Conservation (phyloP, 208 protist species). For the Trypanosoma scelopori region DNA sequence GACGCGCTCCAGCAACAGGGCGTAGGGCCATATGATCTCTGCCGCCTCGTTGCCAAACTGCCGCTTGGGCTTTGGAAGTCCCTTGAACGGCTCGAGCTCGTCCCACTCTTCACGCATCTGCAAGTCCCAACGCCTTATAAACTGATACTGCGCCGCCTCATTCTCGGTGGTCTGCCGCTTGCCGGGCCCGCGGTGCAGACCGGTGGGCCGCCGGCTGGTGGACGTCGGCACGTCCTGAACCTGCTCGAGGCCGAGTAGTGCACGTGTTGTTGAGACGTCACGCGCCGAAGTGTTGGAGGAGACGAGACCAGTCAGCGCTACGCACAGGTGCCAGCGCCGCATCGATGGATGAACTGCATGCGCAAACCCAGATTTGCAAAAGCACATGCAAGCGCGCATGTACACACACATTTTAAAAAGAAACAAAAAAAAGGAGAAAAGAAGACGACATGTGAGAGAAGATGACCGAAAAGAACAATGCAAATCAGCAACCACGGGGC, state of each 20-base stretch:
- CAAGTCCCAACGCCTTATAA: slow-evolving; percentile 85
- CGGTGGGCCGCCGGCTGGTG: slow-evolving; percentile 70
- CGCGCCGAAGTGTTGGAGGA: neutral
- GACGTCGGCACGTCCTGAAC: slow-evolving; percentile 86
- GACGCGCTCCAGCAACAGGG: slow-evolving; percentile 77
- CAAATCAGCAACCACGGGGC: neutral
- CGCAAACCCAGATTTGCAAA: neutral
- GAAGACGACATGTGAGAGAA: neutral
- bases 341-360: neutral
- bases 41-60: slow-evolving; percentile 90
- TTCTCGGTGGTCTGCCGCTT: slow-evolving; percentile 78
- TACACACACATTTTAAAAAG: neutral
- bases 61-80: slow-evolving; percentile 84
- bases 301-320: neutral
- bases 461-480: neutral
- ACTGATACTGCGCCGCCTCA: slow-evolving; percentile 77
- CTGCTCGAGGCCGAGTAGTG: slow-evolving; percentile 69
- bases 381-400: no score
- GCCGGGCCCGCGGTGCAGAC: slow-evolving; percentile 82
- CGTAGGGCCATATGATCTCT: slow-evolving; percentile 90
- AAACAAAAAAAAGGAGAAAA: slow-evolving; percentile 2
- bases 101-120: slow-evolving; percentile 86
- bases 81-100: slow-evolving; percentile 84
- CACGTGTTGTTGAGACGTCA: slow-evolving; percentile 29
- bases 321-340: slow-evolving; percentile 22